These are phyloP conservation scores for Aspergillus bertholletiae DNA, from an alignment of 495 filamentous ascomycete genomes.

Conservation along the genomic window DNA sequence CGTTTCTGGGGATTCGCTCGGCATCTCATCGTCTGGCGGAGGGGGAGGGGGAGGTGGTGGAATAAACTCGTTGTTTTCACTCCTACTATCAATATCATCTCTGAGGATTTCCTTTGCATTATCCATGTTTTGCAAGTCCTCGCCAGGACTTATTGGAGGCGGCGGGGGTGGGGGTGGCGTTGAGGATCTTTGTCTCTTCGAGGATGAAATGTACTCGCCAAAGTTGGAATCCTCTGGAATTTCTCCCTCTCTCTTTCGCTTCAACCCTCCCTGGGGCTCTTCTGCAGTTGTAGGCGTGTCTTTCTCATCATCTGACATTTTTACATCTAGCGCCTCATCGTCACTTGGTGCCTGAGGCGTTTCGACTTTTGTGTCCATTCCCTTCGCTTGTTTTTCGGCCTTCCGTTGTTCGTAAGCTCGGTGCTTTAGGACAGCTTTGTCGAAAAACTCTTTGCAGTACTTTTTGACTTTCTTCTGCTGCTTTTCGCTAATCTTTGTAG, in stretches of 20 bases:
- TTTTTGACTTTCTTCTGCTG: conserved; percentile 78
- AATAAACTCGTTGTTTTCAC: conserved; percentile 16
- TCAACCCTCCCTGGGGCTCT: conserved; percentile 40
- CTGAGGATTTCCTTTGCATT: conserved; percentile 8
- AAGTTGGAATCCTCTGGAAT: conserved; percentile 21
- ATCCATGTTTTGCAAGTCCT: conserved; percentile 3
- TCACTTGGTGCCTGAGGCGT: conserved; percentile 20
- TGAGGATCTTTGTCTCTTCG: conserved; percentile 38
- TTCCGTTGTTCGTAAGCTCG: conserved; percentile 64
- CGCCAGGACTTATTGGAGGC: conserved; percentile 17
- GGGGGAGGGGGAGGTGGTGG: conserved; percentile 18
- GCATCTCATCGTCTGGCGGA: conserved; percentile 4
- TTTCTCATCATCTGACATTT: conserved; percentile 56
- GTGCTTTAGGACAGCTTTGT: conserved; percentile 76
- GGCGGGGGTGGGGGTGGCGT: conserved; percentile 33
- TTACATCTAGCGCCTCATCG: conserved; percentile 42
- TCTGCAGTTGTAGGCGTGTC: conserved; percentile 15
- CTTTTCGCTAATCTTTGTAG: conserved; percentile 71
- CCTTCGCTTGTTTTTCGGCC: conserved; percentile 41
- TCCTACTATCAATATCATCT: conserved; percentile 24
- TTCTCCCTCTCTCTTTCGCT: conserved; percentile 58
- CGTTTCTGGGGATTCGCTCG: not conserved
- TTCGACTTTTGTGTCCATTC: conserved; percentile 20
- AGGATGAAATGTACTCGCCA: conserved; percentile 24
- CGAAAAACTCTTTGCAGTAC: conserved; percentile 79